These are phyloP conservation scores for Taphrina betulina DNA, from an alignment of 1,139 yeast genomes.

Conservation along the genomic window DNA sequence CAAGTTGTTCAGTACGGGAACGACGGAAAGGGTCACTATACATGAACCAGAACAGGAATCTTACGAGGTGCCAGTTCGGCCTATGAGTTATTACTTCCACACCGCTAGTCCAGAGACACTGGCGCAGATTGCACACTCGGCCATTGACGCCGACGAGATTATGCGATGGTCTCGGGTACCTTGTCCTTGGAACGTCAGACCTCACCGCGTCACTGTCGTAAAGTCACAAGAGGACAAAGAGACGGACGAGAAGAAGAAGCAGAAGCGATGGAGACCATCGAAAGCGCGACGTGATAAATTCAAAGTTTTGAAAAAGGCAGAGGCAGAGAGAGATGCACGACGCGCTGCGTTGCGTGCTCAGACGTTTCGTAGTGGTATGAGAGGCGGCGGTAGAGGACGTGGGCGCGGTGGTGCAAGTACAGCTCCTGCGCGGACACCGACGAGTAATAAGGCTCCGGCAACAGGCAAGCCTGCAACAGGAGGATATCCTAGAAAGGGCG, in stretches of 20 bases:
- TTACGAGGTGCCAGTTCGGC: constrained; percentile 7
- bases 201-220: constrained; percentile 1
- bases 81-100: constrained; percentile 9
- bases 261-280: constrained; percentile 20
- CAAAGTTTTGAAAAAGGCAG: constrained; percentile 13
- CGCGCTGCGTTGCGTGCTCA: constrained; percentile 7
- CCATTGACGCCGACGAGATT: constrained; percentile 8
- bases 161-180: not conserved
- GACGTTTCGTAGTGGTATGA: constrained; percentile 1
- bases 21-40: not conserved
- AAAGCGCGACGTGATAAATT: constrained; percentile 12
- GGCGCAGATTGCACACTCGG: not conserved
- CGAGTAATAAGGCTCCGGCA: too few species aligned
- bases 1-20: constrained; percentile 3
- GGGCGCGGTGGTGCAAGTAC: too few species aligned
- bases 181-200: constrained; percentile 6
- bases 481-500: constrained; percentile 17
- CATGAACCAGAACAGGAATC: not conserved
- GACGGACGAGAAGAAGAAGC: not conserved
- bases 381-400: constrained; percentile 9
- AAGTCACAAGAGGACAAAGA: not conserved
- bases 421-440: not conserved
- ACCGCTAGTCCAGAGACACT: not conserved
- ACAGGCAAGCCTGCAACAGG: not conserved
- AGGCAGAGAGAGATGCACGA: not conserved